Conservation (phyloP, 2,329 filamentous ascomycete genomes). For the Alternaria arbusti region DNA sequence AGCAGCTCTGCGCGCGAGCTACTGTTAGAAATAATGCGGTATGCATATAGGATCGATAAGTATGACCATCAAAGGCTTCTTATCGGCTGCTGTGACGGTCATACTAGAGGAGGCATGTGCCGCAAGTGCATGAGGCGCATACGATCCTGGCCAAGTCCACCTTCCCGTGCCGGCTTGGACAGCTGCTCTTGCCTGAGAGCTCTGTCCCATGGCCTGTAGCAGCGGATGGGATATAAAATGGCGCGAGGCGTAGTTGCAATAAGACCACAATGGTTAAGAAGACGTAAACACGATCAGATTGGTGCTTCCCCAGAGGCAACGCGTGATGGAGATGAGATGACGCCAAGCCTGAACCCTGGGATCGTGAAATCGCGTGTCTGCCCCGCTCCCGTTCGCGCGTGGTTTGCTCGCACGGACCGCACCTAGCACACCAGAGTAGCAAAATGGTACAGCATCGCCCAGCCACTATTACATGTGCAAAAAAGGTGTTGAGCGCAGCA, state of each 20-base stretch:
- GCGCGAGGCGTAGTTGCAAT: not conserved
- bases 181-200: not conserved
- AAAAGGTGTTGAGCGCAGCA: constrained; percentile 41
- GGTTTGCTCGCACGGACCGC: not conserved
- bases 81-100: constrained; percentile 2
- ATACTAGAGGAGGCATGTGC: constrained; percentile 18
- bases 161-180: constrained; percentile 2
- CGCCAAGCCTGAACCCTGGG: not conserved
- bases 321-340: not conserved
- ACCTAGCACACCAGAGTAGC: not conserved
- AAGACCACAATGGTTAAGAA: not conserved
- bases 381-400: constrained; percentile 3
- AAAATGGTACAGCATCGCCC: not conserved
- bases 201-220: not conserved
- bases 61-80: constrained; percentile 3
- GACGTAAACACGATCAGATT: not conserved
- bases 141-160: constrained; percentile 23
- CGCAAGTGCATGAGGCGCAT: constrained; percentile 18
- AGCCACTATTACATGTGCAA: not conserved
- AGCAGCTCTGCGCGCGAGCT: constrained; percentile 16
- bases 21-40: constrained; percentile 13
- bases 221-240: too few species aligned
- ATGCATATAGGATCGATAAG: constrained; percentile 10
- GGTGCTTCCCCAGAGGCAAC: not conserved
- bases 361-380: not conserved